These are phyloP conservation scores for Spathaspora hagerdaliae DNA, from an alignment of 805 yeast species.

Conservation along the genomic window DNA sequence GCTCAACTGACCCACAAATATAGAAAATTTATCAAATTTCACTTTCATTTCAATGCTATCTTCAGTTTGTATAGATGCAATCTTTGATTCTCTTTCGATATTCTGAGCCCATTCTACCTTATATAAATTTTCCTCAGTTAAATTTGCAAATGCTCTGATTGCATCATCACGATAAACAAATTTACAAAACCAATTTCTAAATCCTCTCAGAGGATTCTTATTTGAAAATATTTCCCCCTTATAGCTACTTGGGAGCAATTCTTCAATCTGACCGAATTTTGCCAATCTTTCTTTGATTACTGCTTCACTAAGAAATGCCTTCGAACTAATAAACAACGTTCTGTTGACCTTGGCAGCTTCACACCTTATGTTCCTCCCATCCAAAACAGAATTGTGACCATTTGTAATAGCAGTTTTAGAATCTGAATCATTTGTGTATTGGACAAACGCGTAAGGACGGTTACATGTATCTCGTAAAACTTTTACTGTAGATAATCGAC, in stretches of 20 bases:
- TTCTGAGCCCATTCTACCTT: slow-evolving; percentile 85
- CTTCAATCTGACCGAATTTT: slow-evolving; percentile 74
- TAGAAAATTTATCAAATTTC: slow-evolving; percentile 58
- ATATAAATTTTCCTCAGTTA: slow-evolving; percentile 50
- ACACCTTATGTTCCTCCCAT: slow-evolving; percentile 78
- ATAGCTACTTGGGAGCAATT: slow-evolving; percentile 42
- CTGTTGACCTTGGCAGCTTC: slow-evolving; percentile 91
- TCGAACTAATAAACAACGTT: slow-evolving; percentile 60
- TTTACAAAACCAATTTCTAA: slow-evolving; percentile 66
- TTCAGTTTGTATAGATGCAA: slow-evolving; percentile 5
- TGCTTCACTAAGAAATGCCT: slow-evolving; percentile 16
- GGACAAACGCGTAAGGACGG: slow-evolving; percentile 91
- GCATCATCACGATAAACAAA: slow-evolving; percentile 86
- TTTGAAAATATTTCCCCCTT: slow-evolving; percentile 21
- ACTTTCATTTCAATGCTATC: slow-evolving; percentile 2
- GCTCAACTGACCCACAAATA: slow-evolving; percentile 77
- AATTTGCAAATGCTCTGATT: slow-evolving; percentile 72
- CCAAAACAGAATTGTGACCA: slow-evolving; percentile 66
- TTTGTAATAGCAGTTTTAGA: slow-evolving; percentile 62
- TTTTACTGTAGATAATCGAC: slow-evolving; percentile 67
- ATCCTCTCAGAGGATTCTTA: slow-evolving; percentile 12
- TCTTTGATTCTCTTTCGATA: slow-evolving; percentile 40
- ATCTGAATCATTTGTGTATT: slow-evolving; percentile 66
- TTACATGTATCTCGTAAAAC: slow-evolving; percentile 78
- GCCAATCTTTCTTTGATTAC: slow-evolving; percentile 38